These are phyloP conservation scores for Dothiorella sarmentorum DNA, from an alignment of 2,329 filamentous ascomycete genomes.

Conservation along the genomic window DNA sequence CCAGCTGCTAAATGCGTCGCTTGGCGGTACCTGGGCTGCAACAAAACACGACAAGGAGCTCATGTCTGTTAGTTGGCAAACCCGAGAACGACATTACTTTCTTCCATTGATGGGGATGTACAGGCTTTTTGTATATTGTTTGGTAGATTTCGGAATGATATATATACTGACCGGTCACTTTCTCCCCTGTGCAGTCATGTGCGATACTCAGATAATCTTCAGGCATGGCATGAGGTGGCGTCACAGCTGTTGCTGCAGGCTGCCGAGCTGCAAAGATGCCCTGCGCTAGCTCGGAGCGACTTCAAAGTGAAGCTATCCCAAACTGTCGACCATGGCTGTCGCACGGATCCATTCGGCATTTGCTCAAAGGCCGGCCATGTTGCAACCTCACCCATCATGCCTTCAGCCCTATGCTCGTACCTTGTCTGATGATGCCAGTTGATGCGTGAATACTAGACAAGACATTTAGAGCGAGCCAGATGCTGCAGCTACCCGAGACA, in stretches of 20 bases:
- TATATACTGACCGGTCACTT: neutral
- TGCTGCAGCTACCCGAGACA: slow-evolving; percentile 3
- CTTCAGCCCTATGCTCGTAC: neutral
- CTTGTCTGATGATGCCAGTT: neutral
- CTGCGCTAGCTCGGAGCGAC: neutral
- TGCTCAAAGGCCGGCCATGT: no score
- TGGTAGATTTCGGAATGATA: slow-evolving; percentile 3
- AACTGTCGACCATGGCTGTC: neutral
- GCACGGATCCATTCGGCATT: neutral
- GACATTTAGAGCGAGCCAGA: neutral
- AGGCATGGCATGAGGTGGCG: neutral
- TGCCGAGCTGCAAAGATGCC: neutral
- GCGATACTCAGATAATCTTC: neutral
- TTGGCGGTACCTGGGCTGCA: neutral
- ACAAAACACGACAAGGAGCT: neutral
- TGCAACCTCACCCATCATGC: neutral
- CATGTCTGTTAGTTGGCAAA: neutral
- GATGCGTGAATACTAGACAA: neutral
- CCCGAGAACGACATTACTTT: neutral
- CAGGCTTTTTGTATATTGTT: slow-evolving; percentile 7
- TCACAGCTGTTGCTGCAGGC: neutral
- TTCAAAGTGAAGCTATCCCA: neutral
- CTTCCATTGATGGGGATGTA: neutral
- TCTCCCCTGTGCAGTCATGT: no score
- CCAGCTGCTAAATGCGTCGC: neutral